Evolutionary conservation across 2,329 filamentous ascomycete species (phyloP).

Genomic region (Berkeleyomyces basicola): DNA sequence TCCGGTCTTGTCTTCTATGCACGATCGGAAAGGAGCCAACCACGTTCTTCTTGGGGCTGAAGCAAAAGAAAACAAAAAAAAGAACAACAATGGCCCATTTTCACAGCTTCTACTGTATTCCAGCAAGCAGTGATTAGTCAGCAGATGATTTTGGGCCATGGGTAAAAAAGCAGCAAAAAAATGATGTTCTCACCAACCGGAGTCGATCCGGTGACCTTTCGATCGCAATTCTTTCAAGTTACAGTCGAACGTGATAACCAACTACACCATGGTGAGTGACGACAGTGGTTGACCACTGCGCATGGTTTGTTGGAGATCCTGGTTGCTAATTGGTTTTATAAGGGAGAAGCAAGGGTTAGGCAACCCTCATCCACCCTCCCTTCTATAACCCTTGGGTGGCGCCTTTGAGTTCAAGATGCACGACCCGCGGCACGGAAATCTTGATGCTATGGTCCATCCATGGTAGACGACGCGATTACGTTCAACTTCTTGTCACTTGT

Average conservation of each 20-base stretch:
- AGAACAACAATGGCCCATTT: no score
- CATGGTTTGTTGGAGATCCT: background rate
- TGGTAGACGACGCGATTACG: no score
- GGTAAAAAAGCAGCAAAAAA: background rate
- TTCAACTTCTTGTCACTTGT: no score
- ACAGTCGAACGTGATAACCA: no score
- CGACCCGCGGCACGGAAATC: no score
- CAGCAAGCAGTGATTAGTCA: background rate
- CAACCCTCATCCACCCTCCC: background rate
- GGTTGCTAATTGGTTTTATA: background rate
- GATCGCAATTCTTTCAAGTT: no score
- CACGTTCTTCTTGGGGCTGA: no score
- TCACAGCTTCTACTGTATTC: no score
- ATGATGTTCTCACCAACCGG: background rate
- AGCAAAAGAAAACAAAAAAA: background rate
- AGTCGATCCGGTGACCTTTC: background rate
- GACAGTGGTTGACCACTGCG: background rate
- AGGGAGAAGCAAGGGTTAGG: background rate
- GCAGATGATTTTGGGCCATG: background rate
- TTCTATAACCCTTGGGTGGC: background rate
- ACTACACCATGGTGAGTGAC: background rate
- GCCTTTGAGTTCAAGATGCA: no score
- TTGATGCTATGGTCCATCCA: no score
- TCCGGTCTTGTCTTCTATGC: no score
- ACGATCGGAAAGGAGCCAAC: no score